Percentiles rank a stretch among this genome's conserved stretches.
Evolutionary conservation across 495 filamentous ascomycete species (phyloP).

Genomic region (Penicillium coffeae): DNA sequence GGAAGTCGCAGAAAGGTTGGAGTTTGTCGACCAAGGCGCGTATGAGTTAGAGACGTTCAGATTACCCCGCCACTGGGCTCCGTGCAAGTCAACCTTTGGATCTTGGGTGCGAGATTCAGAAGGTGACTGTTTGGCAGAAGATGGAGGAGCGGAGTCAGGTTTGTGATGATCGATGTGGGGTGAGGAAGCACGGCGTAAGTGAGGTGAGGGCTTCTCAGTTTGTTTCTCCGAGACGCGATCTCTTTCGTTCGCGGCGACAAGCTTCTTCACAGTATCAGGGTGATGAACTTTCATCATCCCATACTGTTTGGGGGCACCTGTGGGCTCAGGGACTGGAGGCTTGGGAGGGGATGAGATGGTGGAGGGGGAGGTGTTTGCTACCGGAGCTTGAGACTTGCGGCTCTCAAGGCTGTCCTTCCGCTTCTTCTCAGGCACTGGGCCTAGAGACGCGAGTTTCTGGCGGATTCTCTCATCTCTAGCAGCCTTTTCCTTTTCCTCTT

Average conservation of each 20-base stretch:
- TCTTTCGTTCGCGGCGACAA: constrained; percentile 35
- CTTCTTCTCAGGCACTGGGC: constrained; percentile 58
- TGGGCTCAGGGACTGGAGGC: constrained; percentile 49
- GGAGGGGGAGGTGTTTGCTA: constrained; percentile 13
- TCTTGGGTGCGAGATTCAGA: constrained; percentile 11
- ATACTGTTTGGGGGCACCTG: constrained; percentile 52
- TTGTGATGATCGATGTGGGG: constrained; percentile 31
- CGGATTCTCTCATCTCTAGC: constrained; percentile 77
- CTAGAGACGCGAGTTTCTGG: constrained; percentile 76
- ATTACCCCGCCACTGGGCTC: constrained; percentile 35
- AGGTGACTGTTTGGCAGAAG: constrained; percentile 4
- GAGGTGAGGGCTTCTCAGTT: constrained; percentile 12
- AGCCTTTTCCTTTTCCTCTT: constrained; percentile 77
- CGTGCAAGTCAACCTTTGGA: constrained; percentile 32
- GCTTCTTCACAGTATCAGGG: constrained; percentile 44
- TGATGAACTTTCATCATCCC: constrained; percentile 59
- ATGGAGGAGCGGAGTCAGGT: constrained; percentile 25
- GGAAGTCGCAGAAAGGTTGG: constrained; percentile 31
- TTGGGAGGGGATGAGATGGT: constrained; percentile 47
- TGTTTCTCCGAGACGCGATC: constrained; percentile 38
- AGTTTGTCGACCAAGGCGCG: constrained; percentile 36
- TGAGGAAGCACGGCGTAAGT: constrained; percentile 29
- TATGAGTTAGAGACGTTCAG: constrained; percentile 35
- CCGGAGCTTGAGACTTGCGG: constrained; percentile 23
- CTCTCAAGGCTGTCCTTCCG: constrained; percentile 32